Evolutionary conservation across 345 rosid species (phyloP).

Genomic region (Lepidium didymum): DNA sequence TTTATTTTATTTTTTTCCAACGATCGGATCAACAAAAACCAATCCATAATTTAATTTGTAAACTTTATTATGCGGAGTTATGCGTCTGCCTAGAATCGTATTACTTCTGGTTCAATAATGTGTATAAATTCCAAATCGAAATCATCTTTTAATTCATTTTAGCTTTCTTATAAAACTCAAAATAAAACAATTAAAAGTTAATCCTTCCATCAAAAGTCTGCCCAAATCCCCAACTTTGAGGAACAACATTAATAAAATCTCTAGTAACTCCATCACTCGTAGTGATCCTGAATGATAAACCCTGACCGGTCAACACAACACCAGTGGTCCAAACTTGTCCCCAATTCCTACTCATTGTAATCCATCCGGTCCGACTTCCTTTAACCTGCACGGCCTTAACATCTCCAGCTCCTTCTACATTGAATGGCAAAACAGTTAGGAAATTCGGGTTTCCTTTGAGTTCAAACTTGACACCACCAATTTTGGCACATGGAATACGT

Average conservation of each 20-base stretch:
- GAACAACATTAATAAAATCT: background rate
- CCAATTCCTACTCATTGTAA: constrained; percentile 1
- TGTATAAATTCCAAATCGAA: no score
- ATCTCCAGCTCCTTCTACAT: constrained; percentile 26
- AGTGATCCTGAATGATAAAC: background rate
- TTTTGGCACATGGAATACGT: constrained; percentile 31
- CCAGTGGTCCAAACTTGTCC: background rate
- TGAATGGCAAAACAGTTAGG: constrained; percentile 28
- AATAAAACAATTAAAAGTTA: background rate
- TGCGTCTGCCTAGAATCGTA: no score
- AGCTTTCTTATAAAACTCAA: no score
- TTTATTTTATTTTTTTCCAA: no score
- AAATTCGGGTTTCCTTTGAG: constrained; percentile 27
- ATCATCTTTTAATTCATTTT: no score
- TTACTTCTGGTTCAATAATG: no score
- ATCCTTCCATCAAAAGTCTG: constrained; percentile 7
- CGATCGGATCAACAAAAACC: no score
- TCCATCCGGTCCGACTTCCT: constrained; percentile 1
- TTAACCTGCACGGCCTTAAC: background rate
- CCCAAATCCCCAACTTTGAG: constrained; percentile 1
- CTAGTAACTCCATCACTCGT: background rate
- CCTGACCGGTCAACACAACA: background rate
- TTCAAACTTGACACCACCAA: constrained; percentile 42
- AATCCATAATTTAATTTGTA: no score
- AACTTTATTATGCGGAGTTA: no score